A percentile compares a stretch with the other conserved stretches of the same genome.
These are phyloP conservation scores for Tulasnella calospora DNA, from an alignment of 768 basidiomycete species.

Conservation along the genomic window DNA sequence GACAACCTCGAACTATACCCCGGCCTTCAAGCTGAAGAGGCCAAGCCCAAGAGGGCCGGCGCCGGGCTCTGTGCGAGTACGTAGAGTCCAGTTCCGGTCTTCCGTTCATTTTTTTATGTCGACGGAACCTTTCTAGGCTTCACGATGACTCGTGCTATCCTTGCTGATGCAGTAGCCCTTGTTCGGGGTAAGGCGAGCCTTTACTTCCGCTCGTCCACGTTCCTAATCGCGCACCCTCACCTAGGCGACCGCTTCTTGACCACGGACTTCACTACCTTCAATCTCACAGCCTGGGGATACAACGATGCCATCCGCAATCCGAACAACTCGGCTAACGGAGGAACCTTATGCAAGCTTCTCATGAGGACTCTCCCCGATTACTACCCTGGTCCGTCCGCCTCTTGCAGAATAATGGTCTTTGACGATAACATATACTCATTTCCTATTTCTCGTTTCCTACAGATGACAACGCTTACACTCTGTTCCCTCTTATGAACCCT, in stretches of 20 bases:
- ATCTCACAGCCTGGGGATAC: conserved; percentile 78
- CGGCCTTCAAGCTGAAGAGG: conserved; percentile 24
- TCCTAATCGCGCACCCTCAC: background rate
- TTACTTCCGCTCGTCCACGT: conserved; percentile 18
- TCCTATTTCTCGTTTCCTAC: background rate
- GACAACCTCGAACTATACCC: conserved; percentile 28
- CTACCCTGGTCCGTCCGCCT: conserved; percentile 51
- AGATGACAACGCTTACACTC: conserved; percentile 6
- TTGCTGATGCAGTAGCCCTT: conserved; percentile 30
- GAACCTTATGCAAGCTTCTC: conserved; percentile 65
- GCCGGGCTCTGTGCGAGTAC: conserved; percentile 76
- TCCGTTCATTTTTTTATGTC: background rate
- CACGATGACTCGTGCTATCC: conserved; percentile 28
- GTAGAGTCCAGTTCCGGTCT: background rate
- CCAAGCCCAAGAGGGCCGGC: conserved; percentile 38
- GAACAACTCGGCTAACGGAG: conserved; percentile 53
- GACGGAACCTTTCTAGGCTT: conserved; percentile 18
- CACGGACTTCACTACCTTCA: conserved; percentile 66
- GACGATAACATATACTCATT: background rate
- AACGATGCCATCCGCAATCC: conserved; percentile 58
- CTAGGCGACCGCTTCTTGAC: conserved; percentile 64
- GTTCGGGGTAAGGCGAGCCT: conserved; percentile 25
- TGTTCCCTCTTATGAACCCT: conserved; percentile 77
- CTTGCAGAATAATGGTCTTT: background rate
- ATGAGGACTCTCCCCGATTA: conserved; percentile 65